phyloP scores from a whole-genome alignment of 805 yeast species.

The Pichia scutulata region DNA sequence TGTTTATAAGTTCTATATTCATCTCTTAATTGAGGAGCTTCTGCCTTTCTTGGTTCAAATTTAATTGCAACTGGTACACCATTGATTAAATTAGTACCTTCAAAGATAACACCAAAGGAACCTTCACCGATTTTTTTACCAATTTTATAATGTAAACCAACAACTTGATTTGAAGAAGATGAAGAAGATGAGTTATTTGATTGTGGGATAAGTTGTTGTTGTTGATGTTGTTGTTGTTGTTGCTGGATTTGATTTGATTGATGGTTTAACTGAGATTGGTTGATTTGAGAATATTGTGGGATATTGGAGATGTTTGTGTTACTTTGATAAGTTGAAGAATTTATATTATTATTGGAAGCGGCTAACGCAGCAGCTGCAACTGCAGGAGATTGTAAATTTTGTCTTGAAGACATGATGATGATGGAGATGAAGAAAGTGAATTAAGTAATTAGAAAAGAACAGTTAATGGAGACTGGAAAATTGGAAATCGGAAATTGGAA shows the following conservation, averaged over 20 bases:
- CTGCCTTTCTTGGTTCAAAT: constrained; percentile 93
- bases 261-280: constrained; percentile 9
- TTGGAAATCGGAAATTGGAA: neutral
- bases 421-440: too few relatives aligned
- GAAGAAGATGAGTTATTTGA: constrained; percentile 4
- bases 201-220: constrained; percentile 7
- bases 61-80: constrained; percentile 93
- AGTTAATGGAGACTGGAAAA: neutral
- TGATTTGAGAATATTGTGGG: constrained; percentile 23
- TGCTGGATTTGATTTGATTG: constrained; percentile 12
- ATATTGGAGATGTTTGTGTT: constrained; percentile 20
- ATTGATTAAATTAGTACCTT: constrained; percentile 87
- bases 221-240: constrained; percentile 11
- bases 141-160: constrained; percentile 92
- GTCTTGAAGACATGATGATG: constrained; percentile 4
- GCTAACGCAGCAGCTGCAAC: constrained; percentile 31
- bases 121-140: constrained; percentile 99
- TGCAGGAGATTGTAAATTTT: constrained; percentile 16
- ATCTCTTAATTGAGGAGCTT: constrained; percentile 95
- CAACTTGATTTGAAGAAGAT: constrained; percentile 43
- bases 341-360: constrained; percentile 21
- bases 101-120: constrained; percentile 94
- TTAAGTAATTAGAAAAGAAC: neutral
- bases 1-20: constrained; percentile 94
- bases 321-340: constrained; percentile 18